phyloP scores from a whole-genome alignment of 805 yeast species.

The Sungouiozyma ichnusensis region DNA sequence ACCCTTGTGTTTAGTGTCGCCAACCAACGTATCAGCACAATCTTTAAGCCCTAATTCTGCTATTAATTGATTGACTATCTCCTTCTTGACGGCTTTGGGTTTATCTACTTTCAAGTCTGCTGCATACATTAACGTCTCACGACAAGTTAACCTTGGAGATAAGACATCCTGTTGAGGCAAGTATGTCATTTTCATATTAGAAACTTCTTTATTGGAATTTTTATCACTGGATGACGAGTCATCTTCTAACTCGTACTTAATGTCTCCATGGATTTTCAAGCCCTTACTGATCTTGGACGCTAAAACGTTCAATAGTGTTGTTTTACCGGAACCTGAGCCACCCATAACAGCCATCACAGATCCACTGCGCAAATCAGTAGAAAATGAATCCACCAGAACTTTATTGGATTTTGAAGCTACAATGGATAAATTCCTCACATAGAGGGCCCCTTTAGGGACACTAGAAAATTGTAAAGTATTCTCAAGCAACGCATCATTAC shows the following conservation, averaged over 20 bases:
- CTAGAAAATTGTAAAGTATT: constrained; percentile 17
- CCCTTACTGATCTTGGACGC: constrained; percentile 40
- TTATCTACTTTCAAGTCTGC: constrained; percentile 58
- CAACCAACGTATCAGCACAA: constrained; percentile 49
- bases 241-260: constrained; percentile 24
- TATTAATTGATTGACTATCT: constrained; percentile 50
- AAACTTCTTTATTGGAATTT: constrained; percentile 2
- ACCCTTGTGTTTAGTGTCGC: constrained; percentile 44
- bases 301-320: constrained; percentile 61
- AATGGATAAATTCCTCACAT: constrained; percentile 20
- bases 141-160: constrained; percentile 59
- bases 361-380: constrained; percentile 50
- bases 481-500: constrained; percentile 9
- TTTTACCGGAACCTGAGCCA: constrained; percentile 82
- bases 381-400: constrained; percentile 38
- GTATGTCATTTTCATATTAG: constrained; percentile 35
- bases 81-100: constrained; percentile 33
- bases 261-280: constrained; percentile 34
- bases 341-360: constrained; percentile 73
- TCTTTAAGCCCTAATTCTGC: constrained; percentile 56
- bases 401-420: constrained; percentile 24
- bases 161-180: constrained; percentile 68
- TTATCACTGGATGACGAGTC: background rate
- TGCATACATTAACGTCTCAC: constrained; percentile 58
- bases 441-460: constrained; percentile 15